These are phyloP conservation scores for Pseudogymnoascus sp. DNA, from an alignment of 2,329 filamentous ascomycete species.

Conservation along the genomic window DNA sequence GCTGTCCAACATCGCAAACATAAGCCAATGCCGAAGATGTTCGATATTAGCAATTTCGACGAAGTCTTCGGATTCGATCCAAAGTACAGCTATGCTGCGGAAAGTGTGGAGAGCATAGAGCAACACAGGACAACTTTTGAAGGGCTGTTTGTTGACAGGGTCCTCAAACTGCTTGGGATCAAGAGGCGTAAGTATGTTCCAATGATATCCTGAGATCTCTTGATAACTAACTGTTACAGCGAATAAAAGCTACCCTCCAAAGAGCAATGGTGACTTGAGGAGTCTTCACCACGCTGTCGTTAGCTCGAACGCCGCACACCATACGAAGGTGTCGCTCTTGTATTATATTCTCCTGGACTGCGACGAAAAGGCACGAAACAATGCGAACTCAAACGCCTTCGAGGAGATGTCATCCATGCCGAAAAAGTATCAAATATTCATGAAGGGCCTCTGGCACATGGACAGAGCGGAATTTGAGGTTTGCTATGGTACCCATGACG, in stretches of 20 bases:
- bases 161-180: slow-evolving; percentile 62
- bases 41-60: slow-evolving; percentile 58
- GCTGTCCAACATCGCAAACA: background rate
- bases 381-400: slow-evolving; percentile 45
- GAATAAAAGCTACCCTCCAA: slow-evolving; percentile 65
- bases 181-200: slow-evolving; percentile 47
- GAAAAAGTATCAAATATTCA: slow-evolving; percentile 68
- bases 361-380: slow-evolving; percentile 42
- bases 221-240: slow-evolving; percentile 25
- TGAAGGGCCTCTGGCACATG: slow-evolving; percentile 74
- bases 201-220: background rate
- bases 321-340: slow-evolving; percentile 74
- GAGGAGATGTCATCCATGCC: slow-evolving; percentile 57
- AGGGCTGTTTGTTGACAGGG: slow-evolving; percentile 72
- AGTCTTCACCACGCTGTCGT: slow-evolving; percentile 63
- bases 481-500: slow-evolving; percentile 14
- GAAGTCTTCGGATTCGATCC: slow-evolving; percentile 55
- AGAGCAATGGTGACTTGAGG: slow-evolving; percentile 56
- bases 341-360: slow-evolving; percentile 79
- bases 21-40: slow-evolving; percentile 35
- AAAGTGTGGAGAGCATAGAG: slow-evolving; percentile 53
- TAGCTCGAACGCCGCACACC: slow-evolving; percentile 52
- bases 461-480: slow-evolving; percentile 63
- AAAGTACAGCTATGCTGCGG: slow-evolving; percentile 53
- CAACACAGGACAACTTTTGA: slow-evolving; percentile 57